phyloP scores from a whole-genome alignment of 2,329 filamentous ascomycete species.

The Xylaria sp. region DNA sequence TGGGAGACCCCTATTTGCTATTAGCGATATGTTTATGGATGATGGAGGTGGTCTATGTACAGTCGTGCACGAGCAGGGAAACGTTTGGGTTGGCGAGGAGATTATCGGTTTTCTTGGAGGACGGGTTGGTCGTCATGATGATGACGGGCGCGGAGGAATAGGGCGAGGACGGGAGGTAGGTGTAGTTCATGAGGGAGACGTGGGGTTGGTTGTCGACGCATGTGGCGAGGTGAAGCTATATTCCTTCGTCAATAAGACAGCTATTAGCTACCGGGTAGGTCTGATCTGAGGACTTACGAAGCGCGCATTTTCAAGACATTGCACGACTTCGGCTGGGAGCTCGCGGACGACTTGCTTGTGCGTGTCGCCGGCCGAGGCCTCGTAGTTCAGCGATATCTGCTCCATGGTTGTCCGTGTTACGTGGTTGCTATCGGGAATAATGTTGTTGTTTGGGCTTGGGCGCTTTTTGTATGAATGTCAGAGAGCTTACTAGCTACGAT shows the following conservation, averaged over 20 bases:
- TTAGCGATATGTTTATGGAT: background rate
- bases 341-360: conserved; percentile 63
- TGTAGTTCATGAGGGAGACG: conserved; percentile 98
- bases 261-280: background rate
- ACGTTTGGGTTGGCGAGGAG: conserved; percentile 80
- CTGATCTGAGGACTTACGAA: conserved; percentile 58
- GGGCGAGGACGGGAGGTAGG: conserved; percentile 78
- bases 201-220: conserved; percentile 78
- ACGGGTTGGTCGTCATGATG: conserved; percentile 84
- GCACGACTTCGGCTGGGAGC: conserved; percentile 78
- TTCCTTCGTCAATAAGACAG: background rate
- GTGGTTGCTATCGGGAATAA: conserved; percentile 8
- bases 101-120: conserved; percentile 75
- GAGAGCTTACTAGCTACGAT: no score
- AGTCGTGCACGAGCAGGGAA: conserved; percentile 94
- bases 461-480: no score
- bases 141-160: conserved; percentile 71
- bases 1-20: conserved; percentile 68
- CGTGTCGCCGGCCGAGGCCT: conserved; percentile 67
- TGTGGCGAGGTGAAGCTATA: conserved; percentile 88
- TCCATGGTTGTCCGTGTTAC: conserved; percentile 40
- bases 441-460: no score
- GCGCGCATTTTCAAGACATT: conserved; percentile 88
- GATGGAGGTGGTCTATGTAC: conserved; percentile 32
- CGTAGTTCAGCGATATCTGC: conserved; percentile 67